Conservation (phyloP, 805 yeast species). For the Cyberlindnera samutprakarnensis region DNA sequence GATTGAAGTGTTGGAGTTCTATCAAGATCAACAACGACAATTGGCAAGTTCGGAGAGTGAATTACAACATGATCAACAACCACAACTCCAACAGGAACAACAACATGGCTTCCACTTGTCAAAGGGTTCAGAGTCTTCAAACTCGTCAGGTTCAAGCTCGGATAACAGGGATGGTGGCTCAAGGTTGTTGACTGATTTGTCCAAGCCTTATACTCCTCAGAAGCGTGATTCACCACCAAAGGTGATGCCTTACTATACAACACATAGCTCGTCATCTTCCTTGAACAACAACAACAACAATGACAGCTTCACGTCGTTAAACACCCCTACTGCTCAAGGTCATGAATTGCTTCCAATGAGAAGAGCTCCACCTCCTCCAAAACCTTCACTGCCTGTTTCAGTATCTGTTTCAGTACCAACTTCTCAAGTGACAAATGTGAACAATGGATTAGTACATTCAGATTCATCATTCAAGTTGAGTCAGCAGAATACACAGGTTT, state of each 20-base stretch:
- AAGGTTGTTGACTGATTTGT: conserved; percentile 35
- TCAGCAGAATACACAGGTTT: conserved; percentile 7
- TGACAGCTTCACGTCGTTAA: too few species aligned
- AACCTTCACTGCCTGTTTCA: conserved; percentile 2
- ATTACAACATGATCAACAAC: not conserved
- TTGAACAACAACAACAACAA: not conserved
- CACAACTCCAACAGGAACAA: not conserved
- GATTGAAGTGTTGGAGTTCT: conserved; percentile 81
- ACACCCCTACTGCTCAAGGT: not conserved
- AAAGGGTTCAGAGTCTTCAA: conserved; percentile 19
- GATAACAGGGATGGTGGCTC: conserved; percentile 16
- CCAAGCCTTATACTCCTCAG: conserved; percentile 34
- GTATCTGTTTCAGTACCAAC: too few species aligned
- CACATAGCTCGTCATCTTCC: conserved; percentile 4
- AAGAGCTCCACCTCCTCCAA: conserved; percentile 52
- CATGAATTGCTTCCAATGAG: conserved; percentile 40
- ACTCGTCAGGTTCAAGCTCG: conserved; percentile 10
- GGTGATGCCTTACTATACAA: conserved; percentile 20
- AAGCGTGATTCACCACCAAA: conserved; percentile 36
- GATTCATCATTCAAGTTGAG: conserved; percentile 5
- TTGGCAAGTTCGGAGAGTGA: not conserved
- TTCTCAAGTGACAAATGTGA: not conserved
- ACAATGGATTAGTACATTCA: conserved; percentile 3
- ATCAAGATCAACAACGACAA: conserved; percentile 33
- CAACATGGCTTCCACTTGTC: conserved; percentile 11